phyloP scores from a whole-genome alignment of 1,139 yeast species.

The Kodamaea alishanica region DNA sequence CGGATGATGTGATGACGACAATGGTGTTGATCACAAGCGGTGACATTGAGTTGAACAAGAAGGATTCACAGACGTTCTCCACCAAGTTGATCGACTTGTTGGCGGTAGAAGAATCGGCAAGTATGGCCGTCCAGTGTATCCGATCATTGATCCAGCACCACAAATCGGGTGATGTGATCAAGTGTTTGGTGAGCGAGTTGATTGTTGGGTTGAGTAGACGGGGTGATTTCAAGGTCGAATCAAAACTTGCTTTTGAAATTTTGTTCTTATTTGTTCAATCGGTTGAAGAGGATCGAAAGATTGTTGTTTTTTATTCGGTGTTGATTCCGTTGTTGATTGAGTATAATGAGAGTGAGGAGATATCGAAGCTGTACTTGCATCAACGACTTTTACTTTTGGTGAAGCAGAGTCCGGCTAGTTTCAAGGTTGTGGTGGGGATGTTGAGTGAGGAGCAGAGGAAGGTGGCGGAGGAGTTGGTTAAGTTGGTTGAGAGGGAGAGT shows the following conservation, averaged over 20 bases:
- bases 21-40: slow-evolving; percentile 60
- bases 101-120: slow-evolving; percentile 28
- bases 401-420: slow-evolving; percentile 44
- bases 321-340: slow-evolving; percentile 50
- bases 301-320: slow-evolving; percentile 36
- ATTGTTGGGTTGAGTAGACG: slow-evolving; percentile 21
- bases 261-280: slow-evolving; percentile 45
- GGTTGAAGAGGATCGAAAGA: slow-evolving; percentile 25
- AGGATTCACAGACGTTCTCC: slow-evolving; percentile 30
- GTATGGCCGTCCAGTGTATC: slow-evolving; percentile 56
- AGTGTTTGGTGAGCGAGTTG: slow-evolving; percentile 30
- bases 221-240: slow-evolving; percentile 12
- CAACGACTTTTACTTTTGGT: slow-evolving; percentile 52
- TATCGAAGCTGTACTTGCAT: slow-evolving; percentile 41
- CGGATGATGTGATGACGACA: slow-evolving; percentile 44
- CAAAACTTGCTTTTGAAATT: slow-evolving; percentile 52
- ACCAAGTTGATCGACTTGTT: slow-evolving; percentile 33
- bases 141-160: slow-evolving; percentile 47
- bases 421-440: slow-evolving; percentile 48
- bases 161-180: slow-evolving; percentile 22
- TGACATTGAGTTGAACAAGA: slow-evolving; percentile 34
- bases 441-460: slow-evolving; percentile 37
- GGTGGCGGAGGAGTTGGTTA: slow-evolving; percentile 42
- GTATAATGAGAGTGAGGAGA: slow-evolving; percentile 25
- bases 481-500: slow-evolving; percentile 9